phyloP scores from a whole-genome alignment of 78 protist species.

The Bigelowiella natans region DNA sequence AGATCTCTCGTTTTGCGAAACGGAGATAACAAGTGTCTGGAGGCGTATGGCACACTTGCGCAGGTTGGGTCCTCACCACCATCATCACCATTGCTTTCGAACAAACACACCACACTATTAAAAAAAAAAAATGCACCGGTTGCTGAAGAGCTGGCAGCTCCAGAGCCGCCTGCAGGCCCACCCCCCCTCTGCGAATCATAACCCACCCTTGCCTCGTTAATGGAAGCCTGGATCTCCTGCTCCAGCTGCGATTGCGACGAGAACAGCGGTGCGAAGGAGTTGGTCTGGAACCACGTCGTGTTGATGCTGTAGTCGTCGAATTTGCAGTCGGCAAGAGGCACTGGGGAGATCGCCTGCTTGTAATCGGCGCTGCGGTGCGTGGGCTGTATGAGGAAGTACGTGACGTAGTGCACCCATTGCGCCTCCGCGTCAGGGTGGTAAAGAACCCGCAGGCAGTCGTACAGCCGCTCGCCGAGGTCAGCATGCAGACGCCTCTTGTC shows the following conservation, averaged over 20 bases:
- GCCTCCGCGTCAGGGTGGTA: neutral
- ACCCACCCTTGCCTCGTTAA: neutral
- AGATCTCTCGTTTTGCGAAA: too few species aligned
- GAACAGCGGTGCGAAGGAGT: neutral
- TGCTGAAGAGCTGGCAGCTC: neutral
- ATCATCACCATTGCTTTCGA: too few species aligned
- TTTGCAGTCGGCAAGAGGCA: neutral
- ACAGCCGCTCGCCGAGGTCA: neutral
- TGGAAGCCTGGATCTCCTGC: neutral
- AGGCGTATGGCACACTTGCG: too few species aligned
- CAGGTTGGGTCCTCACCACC: too few species aligned
- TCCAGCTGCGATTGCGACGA: neutral
- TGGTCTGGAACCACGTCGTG: neutral
- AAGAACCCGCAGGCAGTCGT: neutral
- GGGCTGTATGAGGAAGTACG: neutral
- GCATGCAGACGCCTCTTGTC: neutral
- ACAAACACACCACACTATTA: too few species aligned
- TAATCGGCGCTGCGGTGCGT: neutral
- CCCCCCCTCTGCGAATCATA: neutral
- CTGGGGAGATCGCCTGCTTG: neutral
- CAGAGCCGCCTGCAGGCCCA: neutral
- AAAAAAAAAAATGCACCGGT: neutral
- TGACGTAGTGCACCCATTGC: neutral
- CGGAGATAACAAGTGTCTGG: too few species aligned
- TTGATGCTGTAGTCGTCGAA: neutral